Evolutionary conservation across 768 basidiomycete genomes (phyloP).

Genomic region (Auriculariales sp.): DNA sequence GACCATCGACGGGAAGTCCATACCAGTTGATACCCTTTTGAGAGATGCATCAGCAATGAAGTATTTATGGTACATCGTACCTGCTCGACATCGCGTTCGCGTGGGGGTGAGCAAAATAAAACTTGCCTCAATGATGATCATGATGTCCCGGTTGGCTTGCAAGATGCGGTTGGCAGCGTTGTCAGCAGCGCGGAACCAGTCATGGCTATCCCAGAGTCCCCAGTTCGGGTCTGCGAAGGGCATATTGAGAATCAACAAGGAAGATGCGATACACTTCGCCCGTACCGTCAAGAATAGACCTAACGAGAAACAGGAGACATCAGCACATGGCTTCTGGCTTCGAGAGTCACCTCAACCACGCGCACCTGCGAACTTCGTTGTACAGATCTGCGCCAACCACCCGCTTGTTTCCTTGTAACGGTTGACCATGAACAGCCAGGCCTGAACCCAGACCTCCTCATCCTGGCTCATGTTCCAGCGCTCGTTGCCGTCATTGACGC

Average conservation of each 20-base stretch:
- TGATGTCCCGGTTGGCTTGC: constrained; percentile 3
- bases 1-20: constrained; percentile 4
- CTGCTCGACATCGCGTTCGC: too few species aligned
- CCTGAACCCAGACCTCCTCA: constrained; percentile 1
- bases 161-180: constrained; percentile 3
- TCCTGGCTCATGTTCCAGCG: constrained; percentile 7
- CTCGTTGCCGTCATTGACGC: constrained; percentile 5
- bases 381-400: constrained; percentile 7
- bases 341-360: too few species aligned
- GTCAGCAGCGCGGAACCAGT: constrained; percentile 5
- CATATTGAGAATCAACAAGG: too few species aligned
- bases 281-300: too few species aligned
- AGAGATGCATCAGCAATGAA: too few species aligned
- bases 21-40: constrained; percentile 7
- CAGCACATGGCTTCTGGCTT: too few species aligned
- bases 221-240: constrained; percentile 5
- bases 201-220: neutral
- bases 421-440: constrained; percentile 5
- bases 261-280: too few species aligned
- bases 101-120: too few species aligned
- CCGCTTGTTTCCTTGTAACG: constrained; percentile 6
- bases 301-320: too few species aligned
- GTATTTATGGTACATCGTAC: too few species aligned
- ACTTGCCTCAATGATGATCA: constrained; percentile 7
- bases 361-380: constrained; percentile 8